A percentile compares a stretch with the other conserved stretches of the same genome.
Evolutionary conservation across 371 early-diverging fungal species (phyloP).

Genomic region (Actinomucor elegans): DNA sequence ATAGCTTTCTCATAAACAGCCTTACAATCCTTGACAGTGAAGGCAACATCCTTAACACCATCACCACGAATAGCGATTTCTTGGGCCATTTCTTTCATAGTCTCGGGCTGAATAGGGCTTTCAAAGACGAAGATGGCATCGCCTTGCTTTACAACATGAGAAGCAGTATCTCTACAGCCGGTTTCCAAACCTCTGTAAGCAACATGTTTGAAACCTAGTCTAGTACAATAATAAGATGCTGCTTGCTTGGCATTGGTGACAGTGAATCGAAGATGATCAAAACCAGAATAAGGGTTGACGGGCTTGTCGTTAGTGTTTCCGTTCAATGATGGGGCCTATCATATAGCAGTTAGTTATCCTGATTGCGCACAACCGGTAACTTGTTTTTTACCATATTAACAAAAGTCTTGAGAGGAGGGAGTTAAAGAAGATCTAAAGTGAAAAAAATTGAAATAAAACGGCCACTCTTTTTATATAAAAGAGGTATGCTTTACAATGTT

Average conservation of each 20-base stretch:
- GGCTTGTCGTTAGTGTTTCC: constrained; percentile 11
- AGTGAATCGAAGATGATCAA: constrained; percentile 83
- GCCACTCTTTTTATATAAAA: constrained; percentile 1
- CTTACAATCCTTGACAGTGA: constrained; percentile 85
- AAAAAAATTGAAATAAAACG: neutral
- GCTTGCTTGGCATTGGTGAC: constrained; percentile 96
- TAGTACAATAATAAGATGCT: constrained; percentile 85
- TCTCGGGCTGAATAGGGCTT: constrained; percentile 88
- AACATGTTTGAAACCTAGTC: constrained; percentile 89
- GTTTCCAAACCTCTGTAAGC: constrained; percentile 97
- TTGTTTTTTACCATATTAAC: neutral
- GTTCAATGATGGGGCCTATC: constrained; percentile 24
- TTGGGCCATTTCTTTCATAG: constrained; percentile 66
- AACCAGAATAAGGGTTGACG: constrained; percentile 44
- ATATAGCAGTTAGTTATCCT: neutral
- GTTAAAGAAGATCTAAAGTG: neutral
- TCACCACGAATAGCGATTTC: constrained; percentile 89
- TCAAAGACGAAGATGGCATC: constrained; percentile 87
- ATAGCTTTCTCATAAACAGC: constrained; percentile 84
- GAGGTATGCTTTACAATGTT: neutral
- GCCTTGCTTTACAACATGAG: constrained; percentile 86
- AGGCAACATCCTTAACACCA: constrained; percentile 94
- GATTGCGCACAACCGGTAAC: neutral
- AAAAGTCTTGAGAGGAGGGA: neutral
- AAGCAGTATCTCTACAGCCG: constrained; percentile 81